Percentiles rank a stretch among this genome's conserved stretches.
These are phyloP conservation scores for Panicum miliaceum DNA, from an alignment of 176 grass and related monocot species.

Conservation along the genomic window DNA sequence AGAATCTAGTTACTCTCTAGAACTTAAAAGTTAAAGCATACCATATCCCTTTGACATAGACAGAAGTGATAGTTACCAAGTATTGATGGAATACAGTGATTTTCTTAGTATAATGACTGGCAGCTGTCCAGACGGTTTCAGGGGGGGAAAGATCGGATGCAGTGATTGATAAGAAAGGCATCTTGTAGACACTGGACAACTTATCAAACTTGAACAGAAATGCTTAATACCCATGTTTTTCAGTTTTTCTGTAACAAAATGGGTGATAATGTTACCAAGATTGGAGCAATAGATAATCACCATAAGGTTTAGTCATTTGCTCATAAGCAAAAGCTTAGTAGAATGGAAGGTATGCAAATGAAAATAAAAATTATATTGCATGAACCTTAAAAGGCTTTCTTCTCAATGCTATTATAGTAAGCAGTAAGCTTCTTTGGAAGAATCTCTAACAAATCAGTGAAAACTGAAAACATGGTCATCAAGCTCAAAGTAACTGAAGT, in stretches of 20 bases:
- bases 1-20: not conserved
- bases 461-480: not conserved
- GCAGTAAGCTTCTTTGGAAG: not conserved
- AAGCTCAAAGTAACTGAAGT: constrained; percentile 3
- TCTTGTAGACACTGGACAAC: not conserved
- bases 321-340: not conserved
- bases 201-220: not conserved
- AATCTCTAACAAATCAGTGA: not conserved
- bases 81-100: not conserved
- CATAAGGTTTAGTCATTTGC: not conserved
- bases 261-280: not conserved
- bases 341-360: constrained; percentile 2
- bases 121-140: no score
- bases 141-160: no score
- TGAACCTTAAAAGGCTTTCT: not conserved
- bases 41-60: constrained; percentile 3
- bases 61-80: not conserved
- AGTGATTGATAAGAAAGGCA: not conserved
- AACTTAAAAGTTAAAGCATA: not conserved
- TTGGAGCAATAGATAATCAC: not conserved
- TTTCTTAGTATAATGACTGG: no score
- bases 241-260: not conserved
- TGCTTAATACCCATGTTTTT: constrained; percentile 2
- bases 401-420: constrained; percentile 10
- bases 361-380: not conserved